These are phyloP conservation scores for Yamadazyma triangularis DNA, from an alignment of 1,139 yeast genomes.

Conservation along the genomic window DNA sequence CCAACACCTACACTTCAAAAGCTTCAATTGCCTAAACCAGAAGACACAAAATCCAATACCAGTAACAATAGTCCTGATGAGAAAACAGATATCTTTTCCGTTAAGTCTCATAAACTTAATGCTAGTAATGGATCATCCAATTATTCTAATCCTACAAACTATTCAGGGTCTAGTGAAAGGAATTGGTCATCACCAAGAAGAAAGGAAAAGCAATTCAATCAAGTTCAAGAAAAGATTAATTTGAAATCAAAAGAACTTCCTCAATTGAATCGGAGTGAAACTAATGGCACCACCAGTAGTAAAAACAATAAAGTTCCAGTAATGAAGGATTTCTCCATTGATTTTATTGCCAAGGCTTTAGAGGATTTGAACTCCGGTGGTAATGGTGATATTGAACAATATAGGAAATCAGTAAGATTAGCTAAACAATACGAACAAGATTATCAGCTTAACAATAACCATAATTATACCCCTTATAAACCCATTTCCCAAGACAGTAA, in stretches of 20 bases:
- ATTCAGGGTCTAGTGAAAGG: constrained; percentile 32
- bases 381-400: constrained; percentile 49
- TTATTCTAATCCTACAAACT: constrained; percentile 47
- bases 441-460: constrained; percentile 9
- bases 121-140: constrained; percentile 33
- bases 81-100: constrained; percentile 31
- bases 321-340: constrained; percentile 43
- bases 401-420: constrained; percentile 34
- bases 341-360: constrained; percentile 53
- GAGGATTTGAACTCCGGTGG: constrained; percentile 68
- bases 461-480: constrained; percentile 17
- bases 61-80: constrained; percentile 25
- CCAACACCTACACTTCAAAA: constrained; percentile 2
- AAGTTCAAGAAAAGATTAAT: constrained; percentile 40
- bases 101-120: constrained; percentile 13
- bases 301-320: constrained; percentile 32
- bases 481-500: constrained; percentile 32
- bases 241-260: constrained; percentile 32
- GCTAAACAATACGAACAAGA: constrained; percentile 14
- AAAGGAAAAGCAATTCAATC: constrained; percentile 29
- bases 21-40: constrained; percentile 12
- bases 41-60: constrained; percentile 16
- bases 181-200: constrained; percentile 55
- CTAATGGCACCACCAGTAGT: no score
- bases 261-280: constrained; percentile 10